A percentile compares a stretch with the other conserved stretches of the same genome.
Evolutionary conservation across 2,329 filamentous ascomycete species (phyloP).

Genomic region (Lasiodiplodia sp.): DNA sequence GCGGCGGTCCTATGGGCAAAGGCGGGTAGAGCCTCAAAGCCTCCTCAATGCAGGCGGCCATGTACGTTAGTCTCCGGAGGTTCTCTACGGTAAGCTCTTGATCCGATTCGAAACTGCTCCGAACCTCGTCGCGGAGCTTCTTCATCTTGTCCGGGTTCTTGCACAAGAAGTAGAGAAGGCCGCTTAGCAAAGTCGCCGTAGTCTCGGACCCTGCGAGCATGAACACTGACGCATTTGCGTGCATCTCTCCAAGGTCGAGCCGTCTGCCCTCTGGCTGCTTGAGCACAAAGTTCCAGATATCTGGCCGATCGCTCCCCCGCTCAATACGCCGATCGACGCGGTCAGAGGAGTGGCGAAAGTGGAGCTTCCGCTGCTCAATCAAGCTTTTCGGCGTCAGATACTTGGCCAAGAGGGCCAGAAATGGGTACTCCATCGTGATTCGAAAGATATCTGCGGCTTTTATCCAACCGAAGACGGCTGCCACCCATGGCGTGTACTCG

Average conservation of each 20-base stretch:
- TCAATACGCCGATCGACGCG: conserved; percentile 38
- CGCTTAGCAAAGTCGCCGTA: conserved; percentile 51
- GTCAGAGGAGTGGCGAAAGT: neutral
- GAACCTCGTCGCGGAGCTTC: conserved; percentile 42
- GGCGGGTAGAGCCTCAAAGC: conserved; percentile 53
- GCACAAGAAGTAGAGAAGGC: conserved; percentile 46
- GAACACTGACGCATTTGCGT: conserved; percentile 46
- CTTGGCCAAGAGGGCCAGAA: neutral
- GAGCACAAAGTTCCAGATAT: conserved; percentile 54
- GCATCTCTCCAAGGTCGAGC: conserved; percentile 38
- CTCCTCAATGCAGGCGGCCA: conserved; percentile 52
- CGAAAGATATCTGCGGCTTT: conserved; percentile 9
- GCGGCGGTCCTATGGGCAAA: conserved; percentile 43
- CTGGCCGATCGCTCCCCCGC: conserved; percentile 28
- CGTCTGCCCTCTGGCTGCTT: conserved; percentile 40
- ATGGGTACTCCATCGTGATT: neutral
- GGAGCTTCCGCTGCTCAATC: neutral
- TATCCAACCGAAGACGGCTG: conserved; percentile 38
- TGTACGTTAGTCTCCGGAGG: conserved; percentile 44
- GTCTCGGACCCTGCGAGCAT: conserved; percentile 57
- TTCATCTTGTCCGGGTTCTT: conserved; percentile 37
- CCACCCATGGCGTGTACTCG: conserved; percentile 45
- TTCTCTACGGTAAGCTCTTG: conserved; percentile 46
- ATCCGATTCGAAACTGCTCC: conserved; percentile 36
- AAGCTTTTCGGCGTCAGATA: neutral